Evolutionary conservation across 345 rosid genomes (phyloP).

Genomic region (Reutealis trisperma): DNA sequence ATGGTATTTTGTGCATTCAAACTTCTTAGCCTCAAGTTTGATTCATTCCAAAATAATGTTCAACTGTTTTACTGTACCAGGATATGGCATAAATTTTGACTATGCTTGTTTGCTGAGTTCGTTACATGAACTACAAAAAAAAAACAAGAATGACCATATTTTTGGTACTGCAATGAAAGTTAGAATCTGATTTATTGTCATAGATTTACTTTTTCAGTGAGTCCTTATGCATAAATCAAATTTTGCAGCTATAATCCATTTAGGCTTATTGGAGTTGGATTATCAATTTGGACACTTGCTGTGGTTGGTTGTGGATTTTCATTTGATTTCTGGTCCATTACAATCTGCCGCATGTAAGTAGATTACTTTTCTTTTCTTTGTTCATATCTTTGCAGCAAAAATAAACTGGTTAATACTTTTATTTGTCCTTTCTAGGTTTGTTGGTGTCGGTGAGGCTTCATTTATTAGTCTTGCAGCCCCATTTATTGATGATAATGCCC

Average conservation of each 20-base stretch:
- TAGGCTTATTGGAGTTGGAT: conserved; percentile 92
- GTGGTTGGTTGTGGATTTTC: conserved; percentile 83
- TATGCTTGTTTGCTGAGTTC: background rate
- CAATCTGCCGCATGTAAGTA: conserved; percentile 82
- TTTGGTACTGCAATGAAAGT: background rate
- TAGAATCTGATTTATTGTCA: background rate
- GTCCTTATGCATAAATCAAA: conserved; percentile 21
- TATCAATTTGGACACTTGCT: conserved; percentile 83
- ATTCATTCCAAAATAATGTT: background rate
- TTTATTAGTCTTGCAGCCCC: conserved; percentile 98
- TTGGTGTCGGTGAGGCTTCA: conserved; percentile 98
- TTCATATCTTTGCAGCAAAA: background rate
- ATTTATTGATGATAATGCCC: conserved; percentile 95
- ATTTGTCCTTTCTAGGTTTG: conserved; percentile 61
- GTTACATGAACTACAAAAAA: background rate
- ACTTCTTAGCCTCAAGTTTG: background rate
- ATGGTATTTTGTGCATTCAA: background rate
- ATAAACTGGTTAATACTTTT: background rate
- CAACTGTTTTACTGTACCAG: background rate
- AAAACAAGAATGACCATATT: background rate
- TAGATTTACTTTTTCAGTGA: conserved; percentile 1
- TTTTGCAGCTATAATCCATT: conserved; percentile 80
- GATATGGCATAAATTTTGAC: background rate
- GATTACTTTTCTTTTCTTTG: conserved; percentile 9
- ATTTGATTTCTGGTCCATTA: conserved; percentile 82